Evolutionary conservation across 768 basidiomycete genomes (phyloP).

Genomic region (Trametes sanguinea): DNA sequence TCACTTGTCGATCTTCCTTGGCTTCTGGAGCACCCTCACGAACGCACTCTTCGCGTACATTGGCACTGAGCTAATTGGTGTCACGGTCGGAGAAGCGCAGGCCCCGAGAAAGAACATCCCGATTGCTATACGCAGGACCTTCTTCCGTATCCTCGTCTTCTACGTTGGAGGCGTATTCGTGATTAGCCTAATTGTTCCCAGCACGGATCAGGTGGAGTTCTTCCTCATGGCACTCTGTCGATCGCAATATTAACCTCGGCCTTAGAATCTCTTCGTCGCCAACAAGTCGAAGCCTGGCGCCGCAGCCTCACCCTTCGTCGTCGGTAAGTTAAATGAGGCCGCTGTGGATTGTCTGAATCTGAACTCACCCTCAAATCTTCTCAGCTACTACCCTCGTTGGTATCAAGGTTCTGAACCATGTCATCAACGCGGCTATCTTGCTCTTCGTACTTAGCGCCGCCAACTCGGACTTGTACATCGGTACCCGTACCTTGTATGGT

Average conservation of each 20-base stretch:
- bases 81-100: slow-evolving; percentile 59
- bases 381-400: slow-evolving; percentile 47
- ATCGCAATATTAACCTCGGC: neutral
- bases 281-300: slow-evolving; percentile 45
- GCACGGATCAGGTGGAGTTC: slow-evolving; percentile 43
- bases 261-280: slow-evolving; percentile 40
- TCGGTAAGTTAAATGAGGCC: slow-evolving; percentile 36
- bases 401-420: slow-evolving; percentile 58
- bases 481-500: slow-evolving; percentile 49
- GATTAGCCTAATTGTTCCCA: slow-evolving; percentile 71
- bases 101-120: slow-evolving; percentile 78
- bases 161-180: slow-evolving; percentile 74
- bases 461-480: slow-evolving; percentile 64
- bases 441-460: slow-evolving; percentile 64
- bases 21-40: slow-evolving; percentile 71
- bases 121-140: slow-evolving; percentile 65
- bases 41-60: slow-evolving; percentile 75
- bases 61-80: slow-evolving; percentile 78
- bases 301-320: slow-evolving; percentile 67
- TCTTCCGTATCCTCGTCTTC: slow-evolving; percentile 60
- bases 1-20: slow-evolving; percentile 57
- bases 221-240: neutral
- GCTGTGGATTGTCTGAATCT: neutral
- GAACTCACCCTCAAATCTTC: neutral
- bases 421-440: slow-evolving; percentile 66